Evolutionary conservation across 768 basidiomycete species (phyloP), one percentile per base, ranked within the genome.

Genomic region (Hypholoma sublateritium): DNA sequence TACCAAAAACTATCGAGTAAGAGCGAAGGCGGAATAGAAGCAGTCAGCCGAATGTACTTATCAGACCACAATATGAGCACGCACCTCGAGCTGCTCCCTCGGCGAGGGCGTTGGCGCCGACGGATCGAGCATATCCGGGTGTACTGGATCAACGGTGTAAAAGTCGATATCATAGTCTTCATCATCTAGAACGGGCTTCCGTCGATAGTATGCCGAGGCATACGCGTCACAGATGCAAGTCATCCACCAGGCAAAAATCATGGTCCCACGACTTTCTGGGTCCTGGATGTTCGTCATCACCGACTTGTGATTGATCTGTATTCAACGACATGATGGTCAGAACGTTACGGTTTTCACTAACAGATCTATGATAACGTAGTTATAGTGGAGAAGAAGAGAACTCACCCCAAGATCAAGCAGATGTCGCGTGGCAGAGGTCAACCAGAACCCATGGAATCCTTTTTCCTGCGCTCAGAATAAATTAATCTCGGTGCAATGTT

Each of bases 171-270:
- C 89, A 67, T 93, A 93, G 72, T 94, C 91, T 59, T 91, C 87
- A 62, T 93, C 92, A 68, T 92, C 90, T 76, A 95, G 76, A 63
- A 88, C 79, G 6, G 93, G 92, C 72, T 93, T 93, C 60, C 88
- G 80, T 59, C 92, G 84, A 73, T 93, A 92, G 71, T 93, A 94
- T 32, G 86, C 85, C 28, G 91, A 83, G 24, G 85, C 84, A 72
- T 89, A 93, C 6, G 92, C 91, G 65, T 97, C 95, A 34, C 83
- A 80, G 45, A 94, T 76, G 70, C 88, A 91, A 7, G 93, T 87
- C 84, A 94, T 89, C 93, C 94, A 95, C 89, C 93, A 95, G 1
- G 93, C 88, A 66, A 93, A 94, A 50, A 91, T 88, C 87, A 93
- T 90, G 5, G 88, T 91, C 22, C 89, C 88, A 51, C 88, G 84